Evolutionary conservation across 129 eudicot genomes (phyloP), one percentile per base, ranked within the genome.

Genomic region (Chrysanthemum makinoi): DNA sequence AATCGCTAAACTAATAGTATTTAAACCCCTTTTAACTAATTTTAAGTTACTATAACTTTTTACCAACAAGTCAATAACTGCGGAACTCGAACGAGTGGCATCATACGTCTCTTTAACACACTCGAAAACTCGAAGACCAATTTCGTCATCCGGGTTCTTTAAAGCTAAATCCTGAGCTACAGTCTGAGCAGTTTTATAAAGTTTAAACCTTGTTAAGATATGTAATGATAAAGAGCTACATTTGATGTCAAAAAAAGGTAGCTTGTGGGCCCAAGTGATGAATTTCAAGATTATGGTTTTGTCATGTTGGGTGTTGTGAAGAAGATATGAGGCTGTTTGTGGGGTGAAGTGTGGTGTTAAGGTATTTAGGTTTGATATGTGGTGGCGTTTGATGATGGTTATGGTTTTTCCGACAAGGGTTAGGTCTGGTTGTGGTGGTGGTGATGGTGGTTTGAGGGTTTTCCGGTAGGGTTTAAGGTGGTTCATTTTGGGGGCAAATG

Each of bases 11-110:
- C 20, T 70, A n/a, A 95, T 79, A 2, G 86, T 76, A 56, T 86
- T 87, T 22, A 86, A 68, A 72, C 89, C 96, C 70, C 83, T 80
- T 67, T 88, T 87, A 52, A 90, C 81, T 79, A 87, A 66, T 17
- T 84, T 86, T 78, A 95, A 79, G 61, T 68, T 72, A 47, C 91
- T 84, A 56, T 87, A 88, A 4, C 88, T 74, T 67, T 88, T 90
- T 58, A 90, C 94, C 86, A 86, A 60, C 86, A 90, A 82, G 81
- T 95, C 99, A 14, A 95, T 82, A 6, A 95, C 96, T 0, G 87
- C 88, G 30, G 99, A 90, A 80, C 77, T 87, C 26, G 97, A 94
- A 65, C 68, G 77, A 69, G 86, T 85, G 6, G 18, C 75, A 3
- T 82, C 83, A 49, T 76, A 94, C 9, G 96, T 81, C 1, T 84